These are phyloP conservation scores for Capsicum rhomboideum DNA, from an alignment of 257 asterid genomes.

Conservation along the genomic window DNA sequence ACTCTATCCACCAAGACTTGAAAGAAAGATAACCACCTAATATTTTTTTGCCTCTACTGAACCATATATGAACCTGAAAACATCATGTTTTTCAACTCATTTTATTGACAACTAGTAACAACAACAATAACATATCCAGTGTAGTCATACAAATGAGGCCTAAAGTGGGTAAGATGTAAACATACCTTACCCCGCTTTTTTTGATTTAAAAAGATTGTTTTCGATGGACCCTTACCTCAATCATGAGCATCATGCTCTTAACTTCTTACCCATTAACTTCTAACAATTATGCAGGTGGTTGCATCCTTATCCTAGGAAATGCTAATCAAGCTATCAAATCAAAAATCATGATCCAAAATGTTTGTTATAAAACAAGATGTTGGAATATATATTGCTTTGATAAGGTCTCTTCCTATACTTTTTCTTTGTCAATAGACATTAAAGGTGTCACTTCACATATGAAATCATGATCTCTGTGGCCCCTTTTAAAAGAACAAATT, in stretches of 20 bases:
- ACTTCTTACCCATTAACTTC: not conserved
- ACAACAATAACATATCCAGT: not conserved
- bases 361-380: not conserved
- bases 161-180: not conserved
- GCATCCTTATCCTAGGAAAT: not conserved
- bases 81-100: rapidly evolving
- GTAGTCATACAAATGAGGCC: rapidly evolving
- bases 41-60: not conserved
- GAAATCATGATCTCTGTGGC: not conserved
- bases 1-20: rapidly evolving
- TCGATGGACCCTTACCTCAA: not conserved
- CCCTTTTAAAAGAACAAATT: not conserved
- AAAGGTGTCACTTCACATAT: not conserved
- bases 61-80: not conserved
- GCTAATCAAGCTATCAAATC: not conserved
- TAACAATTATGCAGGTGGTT: not conserved
- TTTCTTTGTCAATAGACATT: not conserved
- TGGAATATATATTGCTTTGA: not conserved
- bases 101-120: not conserved
- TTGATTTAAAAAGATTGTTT: rapidly evolving
- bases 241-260: not conserved
- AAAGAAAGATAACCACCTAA: not conserved
- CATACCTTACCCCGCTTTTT: rapidly evolving
- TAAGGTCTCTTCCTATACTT: not conserved
- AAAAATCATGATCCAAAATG: not conserved